Evolutionary conservation across 2,329 filamentous ascomycete species (phyloP), one percentile per base, ranked within the genome.

Genomic region (Phoma sp.): DNA sequence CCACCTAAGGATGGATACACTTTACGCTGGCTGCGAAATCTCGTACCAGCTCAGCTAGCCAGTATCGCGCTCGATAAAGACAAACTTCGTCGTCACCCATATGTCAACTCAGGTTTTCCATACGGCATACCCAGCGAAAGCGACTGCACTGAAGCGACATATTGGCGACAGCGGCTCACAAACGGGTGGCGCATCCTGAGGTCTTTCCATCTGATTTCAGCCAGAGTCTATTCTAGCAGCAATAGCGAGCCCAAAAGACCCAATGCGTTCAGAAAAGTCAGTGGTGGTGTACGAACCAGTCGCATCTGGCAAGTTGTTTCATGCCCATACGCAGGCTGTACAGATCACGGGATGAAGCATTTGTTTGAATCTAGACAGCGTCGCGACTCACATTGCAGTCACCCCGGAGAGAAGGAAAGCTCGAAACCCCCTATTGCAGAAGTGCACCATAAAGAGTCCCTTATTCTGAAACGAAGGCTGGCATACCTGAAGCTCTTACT

Each of bases 41-140:
- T 61, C 2, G 54, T 65, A 10, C 61, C 63, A 22, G 52, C 51
- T 19, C 55, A 65, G 12, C 39, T 65, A 25, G 55, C 59, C 6
- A 59, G 57, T 7, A 33, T 65, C 6, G 12, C 27, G 5, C 37
- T 64, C 6, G 63, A 65, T 25, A 65, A 65, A 33, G 61, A 66
- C 49, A 66, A 64, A 35, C 38, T 66, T 6, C 55, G 61, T 21
- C 51, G 61, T 6, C 49, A 55, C 15, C 46, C 50, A 1, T 64
- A 65, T 22, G 31, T 62, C 25, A 58, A 58, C 31, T 55, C 51
- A 9, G 62, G 62, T 1, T 65, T 61, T 38, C 62, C 51, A 4
- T 65, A 63, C 39, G 62, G 62, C 6, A 63, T 65, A 22, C 62
- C 62, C 8, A 55, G 51, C 21, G 60, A 63, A 35, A 54, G 46